A percentile compares a stretch with the other conserved stretches of the same genome.
Evolutionary conservation across 257 asterid genomes (phyloP).

Genomic region (Salvia splendens): DNA sequence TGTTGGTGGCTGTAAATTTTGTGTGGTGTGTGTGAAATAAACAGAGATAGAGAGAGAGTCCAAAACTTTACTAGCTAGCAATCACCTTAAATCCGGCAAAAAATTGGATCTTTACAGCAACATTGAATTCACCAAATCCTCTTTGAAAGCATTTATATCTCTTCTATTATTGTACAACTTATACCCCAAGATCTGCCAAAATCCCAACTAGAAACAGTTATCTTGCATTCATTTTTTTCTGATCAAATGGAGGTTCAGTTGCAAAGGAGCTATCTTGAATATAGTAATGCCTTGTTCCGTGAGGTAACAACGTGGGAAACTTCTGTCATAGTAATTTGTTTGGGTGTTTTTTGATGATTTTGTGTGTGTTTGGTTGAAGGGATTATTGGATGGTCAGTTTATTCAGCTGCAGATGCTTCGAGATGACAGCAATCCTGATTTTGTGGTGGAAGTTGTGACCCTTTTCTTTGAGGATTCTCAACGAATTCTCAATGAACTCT

Average conservation of each 20-base stretch:
- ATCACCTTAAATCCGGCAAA: constrained; percentile 33
- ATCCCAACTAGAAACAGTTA: constrained; percentile 26
- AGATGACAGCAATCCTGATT: constrained; percentile 88
- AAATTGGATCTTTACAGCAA: constrained; percentile 27
- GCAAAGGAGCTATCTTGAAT: constrained; percentile 73
- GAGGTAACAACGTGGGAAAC: constrained; percentile 47
- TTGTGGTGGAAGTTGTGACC: constrained; percentile 75
- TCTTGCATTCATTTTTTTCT: constrained; percentile 23
- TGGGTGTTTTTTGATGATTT: not conserved
- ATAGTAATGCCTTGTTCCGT: constrained; percentile 46
- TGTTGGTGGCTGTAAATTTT: constrained; percentile 32
- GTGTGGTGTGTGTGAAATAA: constrained; percentile 5
- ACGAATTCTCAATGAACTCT: constrained; percentile 72
- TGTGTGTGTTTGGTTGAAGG: constrained; percentile 42
- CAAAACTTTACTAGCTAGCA: constrained; percentile 25
- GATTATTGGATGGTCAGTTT: constrained; percentile 79
- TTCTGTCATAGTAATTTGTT: not conserved
- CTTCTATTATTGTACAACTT: constrained; percentile 23
- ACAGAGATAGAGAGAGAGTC: not conserved
- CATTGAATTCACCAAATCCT: constrained; percentile 38
- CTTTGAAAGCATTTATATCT: constrained; percentile 41
- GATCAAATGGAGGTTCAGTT: constrained; percentile 62
- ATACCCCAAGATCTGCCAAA: constrained; percentile 39
- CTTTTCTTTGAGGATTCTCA: constrained; percentile 87
- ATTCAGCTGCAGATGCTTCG: constrained; percentile 75